Evolutionary conservation across 495 filamentous ascomycete species (phyloP), one percentile per base, ranked within the genome.

Genomic region (Xylaria grammica): DNA sequence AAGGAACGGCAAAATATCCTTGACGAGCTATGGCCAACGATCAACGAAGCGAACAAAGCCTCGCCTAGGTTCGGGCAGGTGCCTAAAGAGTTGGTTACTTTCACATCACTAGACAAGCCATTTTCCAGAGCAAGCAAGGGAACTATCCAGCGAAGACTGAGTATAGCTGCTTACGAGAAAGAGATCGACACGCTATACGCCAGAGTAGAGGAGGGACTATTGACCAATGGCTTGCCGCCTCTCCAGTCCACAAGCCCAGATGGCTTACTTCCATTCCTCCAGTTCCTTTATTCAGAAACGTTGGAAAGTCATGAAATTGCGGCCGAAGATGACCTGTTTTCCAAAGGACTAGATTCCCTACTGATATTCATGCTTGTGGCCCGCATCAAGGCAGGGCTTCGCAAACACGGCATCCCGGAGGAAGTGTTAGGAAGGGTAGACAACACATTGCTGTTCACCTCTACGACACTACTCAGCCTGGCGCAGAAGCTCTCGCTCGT

Each of bases 1-100:
- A 53, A 65, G 1, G 52, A 48, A 11, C 17, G 29, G 13, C 24
- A 13, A 11, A 30, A 17, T 0, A 10, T 44, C 0, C 4, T 71
- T 24, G 45, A 71, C 0, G 36, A 62, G 38, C n/a, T 71, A 8
- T 75, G 72, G 72, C 51, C 62, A 11, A 42, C 0, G 11, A 61
- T 75, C 11, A 62, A 75, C 15, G 36, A 58, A 45, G 68, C 66
- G 10, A 73, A 75, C 52, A 32, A 67, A 29, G 9, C 61, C 50
- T 48, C 46, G 13, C 62, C 62, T 22, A 59, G 40, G 19, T 59
- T 50, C 32, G 62, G 62, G 10, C 53, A 42, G 29, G 44, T 58
- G 7, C 46, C 53, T 4, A 65, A 45, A 49, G 53, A 52, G 42
- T 7, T 65, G 32, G 26, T 58, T 3, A 58, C 51, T 20, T 58